Percentiles rank a stretch among this genome's conserved stretches.
phyloP scores from a whole-genome alignment of 352 stramenopile species.

The Globisporangium heterothallicum region DNA sequence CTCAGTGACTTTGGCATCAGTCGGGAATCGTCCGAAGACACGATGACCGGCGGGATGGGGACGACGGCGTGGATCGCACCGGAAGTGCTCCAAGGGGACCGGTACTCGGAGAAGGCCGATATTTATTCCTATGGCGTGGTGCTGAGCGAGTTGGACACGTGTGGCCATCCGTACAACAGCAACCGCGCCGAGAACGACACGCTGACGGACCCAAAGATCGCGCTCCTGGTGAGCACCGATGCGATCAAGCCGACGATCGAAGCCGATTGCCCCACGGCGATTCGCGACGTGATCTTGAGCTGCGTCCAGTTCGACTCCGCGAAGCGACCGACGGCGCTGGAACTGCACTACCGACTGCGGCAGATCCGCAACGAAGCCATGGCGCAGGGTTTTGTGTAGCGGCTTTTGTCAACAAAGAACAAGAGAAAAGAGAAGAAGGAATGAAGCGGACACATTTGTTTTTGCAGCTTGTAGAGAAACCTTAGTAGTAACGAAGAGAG shows the following conservation, averaged over 20 bases:
- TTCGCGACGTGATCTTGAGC: slow-evolving; percentile 37
- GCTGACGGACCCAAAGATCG: slow-evolving; percentile 21
- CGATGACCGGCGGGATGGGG: slow-evolving; percentile 26
- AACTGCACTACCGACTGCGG: slow-evolving; percentile 55
- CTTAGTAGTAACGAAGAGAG: too few relatives aligned
- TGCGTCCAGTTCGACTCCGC: slow-evolving; percentile 47
- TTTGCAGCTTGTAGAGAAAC: too few relatives aligned
- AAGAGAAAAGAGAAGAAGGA: too few relatives aligned
- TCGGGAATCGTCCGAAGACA: slow-evolving; percentile 21
- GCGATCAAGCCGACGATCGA: slow-evolving; percentile 39
- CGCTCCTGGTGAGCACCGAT: slow-evolving; percentile 37
- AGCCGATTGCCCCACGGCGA: slow-evolving; percentile 34
- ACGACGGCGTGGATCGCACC: slow-evolving; percentile 30
- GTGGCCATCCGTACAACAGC: slow-evolving; percentile 12
- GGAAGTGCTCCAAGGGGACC: slow-evolving; percentile 20
- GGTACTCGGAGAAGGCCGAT: slow-evolving; percentile 17
- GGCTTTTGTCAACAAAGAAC: too few relatives aligned
- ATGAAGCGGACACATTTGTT: too few relatives aligned
- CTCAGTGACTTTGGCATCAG: slow-evolving; percentile 46
- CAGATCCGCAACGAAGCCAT: slow-evolving; percentile 5
- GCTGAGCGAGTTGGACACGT: slow-evolving; percentile 28
- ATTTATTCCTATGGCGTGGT: slow-evolving; percentile 30
- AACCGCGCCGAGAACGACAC: neutral
- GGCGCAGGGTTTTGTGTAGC: neutral
- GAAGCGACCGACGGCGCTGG: slow-evolving; percentile 44